Conservation (phyloP, 345 rosid species). For the Physaria fendleri region DNA sequence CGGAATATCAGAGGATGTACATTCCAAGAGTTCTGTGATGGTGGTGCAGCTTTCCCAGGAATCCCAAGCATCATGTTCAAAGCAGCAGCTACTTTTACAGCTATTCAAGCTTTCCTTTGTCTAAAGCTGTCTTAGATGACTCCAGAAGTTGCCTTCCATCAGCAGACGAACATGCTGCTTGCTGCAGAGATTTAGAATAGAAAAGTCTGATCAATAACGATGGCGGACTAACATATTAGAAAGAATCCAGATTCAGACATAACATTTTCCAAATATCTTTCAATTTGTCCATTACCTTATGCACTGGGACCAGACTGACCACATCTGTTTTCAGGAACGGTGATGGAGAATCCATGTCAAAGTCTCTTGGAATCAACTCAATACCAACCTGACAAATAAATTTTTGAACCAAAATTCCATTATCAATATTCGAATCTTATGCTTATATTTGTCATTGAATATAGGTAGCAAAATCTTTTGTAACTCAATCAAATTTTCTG, state of each 20-base stretch:
- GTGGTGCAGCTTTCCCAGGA: slow-evolving; percentile 41
- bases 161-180: slow-evolving; percentile 99
- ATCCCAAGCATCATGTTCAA: slow-evolving; percentile 90
- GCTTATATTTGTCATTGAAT: no score
- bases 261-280: not conserved
- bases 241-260: slow-evolving; percentile 4
- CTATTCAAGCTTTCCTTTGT: slow-evolving; percentile 98
- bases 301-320: slow-evolving; percentile 87
- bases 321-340: slow-evolving; percentile 83
- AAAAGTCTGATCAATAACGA: slow-evolving; percentile 3
- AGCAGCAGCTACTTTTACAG: slow-evolving; percentile 71
- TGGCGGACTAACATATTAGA: slow-evolving; percentile 13
- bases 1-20: slow-evolving; percentile 72
- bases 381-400: slow-evolving; percentile 65
- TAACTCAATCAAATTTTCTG: not conserved
- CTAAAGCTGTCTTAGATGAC: slow-evolving; percentile 97
- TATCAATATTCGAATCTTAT: no score
- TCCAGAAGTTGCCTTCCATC: slow-evolving; percentile 98
- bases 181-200: slow-evolving; percentile 45
- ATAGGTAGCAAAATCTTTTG: no score
- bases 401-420: not conserved
- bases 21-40: slow-evolving; percentile 36
- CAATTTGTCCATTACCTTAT: slow-evolving; percentile 53
- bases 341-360: slow-evolving; percentile 87
- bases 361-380: slow-evolving; percentile 93